phyloP scores from a whole-genome alignment of 257 asterid genomes.

The Dorcoceras hygrometricum region DNA sequence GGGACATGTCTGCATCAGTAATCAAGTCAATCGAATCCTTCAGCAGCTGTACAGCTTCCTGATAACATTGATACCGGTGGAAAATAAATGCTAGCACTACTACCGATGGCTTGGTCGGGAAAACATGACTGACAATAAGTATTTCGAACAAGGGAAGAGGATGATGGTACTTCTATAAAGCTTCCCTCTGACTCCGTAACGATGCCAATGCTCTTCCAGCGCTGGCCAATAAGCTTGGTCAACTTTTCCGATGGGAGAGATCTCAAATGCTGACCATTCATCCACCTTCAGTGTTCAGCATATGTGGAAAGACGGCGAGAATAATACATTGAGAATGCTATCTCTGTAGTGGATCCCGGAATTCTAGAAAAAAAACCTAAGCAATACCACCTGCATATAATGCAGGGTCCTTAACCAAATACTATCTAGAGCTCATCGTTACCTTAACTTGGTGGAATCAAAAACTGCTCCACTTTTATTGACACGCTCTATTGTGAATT shows the following conservation, averaged over 20 bases:
- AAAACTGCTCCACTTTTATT: constrained; percentile 92
- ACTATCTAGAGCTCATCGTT: constrained; percentile 19
- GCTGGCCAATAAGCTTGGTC: constrained; percentile 60
- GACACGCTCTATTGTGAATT: constrained; percentile 87
- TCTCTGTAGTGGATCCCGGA: constrained; percentile 18
- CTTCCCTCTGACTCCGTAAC: constrained; percentile 62
- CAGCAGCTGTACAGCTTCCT: constrained; percentile 86
- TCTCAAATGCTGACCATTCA: constrained; percentile 93
- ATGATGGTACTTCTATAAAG: constrained; percentile 59
- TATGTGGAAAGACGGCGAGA: constrained; percentile 16
- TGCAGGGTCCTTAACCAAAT: constrained; percentile 1
- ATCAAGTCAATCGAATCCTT: constrained; percentile 86
- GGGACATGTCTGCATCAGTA: constrained; percentile 75
- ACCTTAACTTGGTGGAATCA: constrained; percentile 88
- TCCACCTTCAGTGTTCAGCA: constrained; percentile 69
- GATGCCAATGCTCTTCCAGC: constrained; percentile 66
- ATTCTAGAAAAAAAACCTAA: constrained; percentile 1
- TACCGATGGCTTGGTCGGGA: constrained; percentile 8
- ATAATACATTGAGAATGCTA: constrained; percentile 20
- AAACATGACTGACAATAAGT: constrained; percentile 18
- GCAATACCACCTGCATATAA: constrained; percentile 12
- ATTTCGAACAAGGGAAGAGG: constrained; percentile 14
- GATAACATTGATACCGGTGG: constrained; percentile 26
- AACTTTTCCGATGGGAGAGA: constrained; percentile 63
- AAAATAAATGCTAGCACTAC: constrained; percentile 6